Conservation (phyloP, 148 eudicot species). For the Arctostaphylos glauca region DNA sequence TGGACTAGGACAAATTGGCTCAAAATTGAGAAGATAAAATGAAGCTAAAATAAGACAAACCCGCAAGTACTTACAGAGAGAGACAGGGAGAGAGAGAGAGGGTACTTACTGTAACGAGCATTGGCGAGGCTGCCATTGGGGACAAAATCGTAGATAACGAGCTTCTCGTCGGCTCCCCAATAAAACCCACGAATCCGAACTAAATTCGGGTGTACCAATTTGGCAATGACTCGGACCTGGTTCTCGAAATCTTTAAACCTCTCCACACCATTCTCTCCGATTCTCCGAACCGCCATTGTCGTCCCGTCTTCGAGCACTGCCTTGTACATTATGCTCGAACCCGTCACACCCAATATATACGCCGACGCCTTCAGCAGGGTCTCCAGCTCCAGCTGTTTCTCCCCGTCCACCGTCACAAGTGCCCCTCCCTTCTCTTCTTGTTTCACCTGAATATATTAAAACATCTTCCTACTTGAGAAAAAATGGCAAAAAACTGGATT, state of each 20-base stretch:
- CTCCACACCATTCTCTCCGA: slow-evolving; percentile 63
- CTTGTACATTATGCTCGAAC: slow-evolving; percentile 84
- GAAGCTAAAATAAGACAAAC: background rate
- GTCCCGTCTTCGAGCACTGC: slow-evolving; percentile 84
- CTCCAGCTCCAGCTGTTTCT: slow-evolving; percentile 69
- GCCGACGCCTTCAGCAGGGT: slow-evolving; percentile 89
- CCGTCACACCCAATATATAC: slow-evolving; percentile 81
- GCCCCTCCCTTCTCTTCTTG: slow-evolving; percentile 39
- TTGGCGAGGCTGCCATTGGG: slow-evolving; percentile 91
- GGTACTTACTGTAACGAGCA: slow-evolving; percentile 76
- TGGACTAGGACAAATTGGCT: background rate
- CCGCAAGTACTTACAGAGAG: background rate
- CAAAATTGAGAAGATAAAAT: background rate
- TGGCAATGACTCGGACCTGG: slow-evolving; percentile 68
- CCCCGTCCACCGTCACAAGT: slow-evolving; percentile 79
- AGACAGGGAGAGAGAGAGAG: background rate
- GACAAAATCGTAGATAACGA: slow-evolving; percentile 77
- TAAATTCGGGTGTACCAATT: slow-evolving; percentile 74
- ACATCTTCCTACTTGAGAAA: too few relatives aligned
- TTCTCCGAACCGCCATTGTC: slow-evolving; percentile 71
- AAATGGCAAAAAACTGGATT: too few relatives aligned
- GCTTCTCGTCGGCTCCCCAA: slow-evolving; percentile 88
- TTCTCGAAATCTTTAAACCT: slow-evolving; percentile 74
- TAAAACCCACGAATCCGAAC: slow-evolving; percentile 86
- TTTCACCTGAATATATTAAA: background rate